Evolutionary conservation across 2,329 filamentous ascomycete genomes (phyloP).

Genomic region (Colletotrichum sp.): DNA sequence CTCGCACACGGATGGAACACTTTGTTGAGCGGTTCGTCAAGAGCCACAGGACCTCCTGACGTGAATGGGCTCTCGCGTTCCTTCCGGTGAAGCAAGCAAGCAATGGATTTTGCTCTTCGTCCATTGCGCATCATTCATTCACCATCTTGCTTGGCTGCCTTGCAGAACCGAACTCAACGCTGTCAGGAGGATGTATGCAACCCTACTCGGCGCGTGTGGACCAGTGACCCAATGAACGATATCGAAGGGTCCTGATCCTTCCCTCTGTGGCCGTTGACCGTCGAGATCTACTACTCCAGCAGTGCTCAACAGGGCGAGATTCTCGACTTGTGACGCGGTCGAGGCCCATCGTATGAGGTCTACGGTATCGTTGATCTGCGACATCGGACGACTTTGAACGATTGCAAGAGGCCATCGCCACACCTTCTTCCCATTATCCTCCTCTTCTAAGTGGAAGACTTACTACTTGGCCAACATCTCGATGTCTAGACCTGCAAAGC

Average conservation of each 20-base stretch:
- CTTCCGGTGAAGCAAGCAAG: not conserved
- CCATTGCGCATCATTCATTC: not conserved
- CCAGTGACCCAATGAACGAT: not conserved
- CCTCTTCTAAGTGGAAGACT: not conserved
- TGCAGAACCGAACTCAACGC: not conserved
- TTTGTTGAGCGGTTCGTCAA: not conserved
- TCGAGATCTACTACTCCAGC: constrained; percentile 6
- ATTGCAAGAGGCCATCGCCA: not conserved
- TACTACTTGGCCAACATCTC: not conserved
- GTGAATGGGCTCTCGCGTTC: not conserved
- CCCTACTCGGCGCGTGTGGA: constrained; percentile 2
- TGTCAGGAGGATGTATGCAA: constrained; percentile 12
- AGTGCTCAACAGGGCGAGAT: constrained; percentile 7
- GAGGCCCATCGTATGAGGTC: not conserved
- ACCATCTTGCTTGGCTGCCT: not conserved
- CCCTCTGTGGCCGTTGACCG: not conserved
- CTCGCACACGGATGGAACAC: not conserved
- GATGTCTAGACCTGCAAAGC: not conserved
- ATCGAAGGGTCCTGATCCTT: not conserved
- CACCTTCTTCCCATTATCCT: not conserved
- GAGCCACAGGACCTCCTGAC: not conserved
- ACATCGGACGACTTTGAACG: not conserved
- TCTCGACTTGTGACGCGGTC: constrained; percentile 8
- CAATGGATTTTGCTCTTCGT: not conserved
- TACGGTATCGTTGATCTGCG: not conserved